Evolutionary conservation across 805 yeast genomes (phyloP), one percentile per base, ranked within the genome.

Genomic region (Starmerella davenportii): DNA sequence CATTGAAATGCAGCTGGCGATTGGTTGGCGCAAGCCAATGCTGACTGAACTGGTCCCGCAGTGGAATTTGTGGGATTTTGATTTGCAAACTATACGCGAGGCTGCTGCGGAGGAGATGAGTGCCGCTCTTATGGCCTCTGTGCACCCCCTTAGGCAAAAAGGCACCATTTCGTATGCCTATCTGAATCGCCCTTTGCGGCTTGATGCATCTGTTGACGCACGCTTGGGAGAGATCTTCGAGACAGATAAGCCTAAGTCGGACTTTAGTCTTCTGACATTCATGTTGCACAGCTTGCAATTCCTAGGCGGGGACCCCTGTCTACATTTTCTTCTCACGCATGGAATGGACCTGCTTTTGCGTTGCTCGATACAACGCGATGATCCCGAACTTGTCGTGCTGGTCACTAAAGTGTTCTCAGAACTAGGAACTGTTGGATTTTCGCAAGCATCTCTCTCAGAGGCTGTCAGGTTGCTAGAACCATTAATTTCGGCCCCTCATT

Each of bases 291-390:
- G 72, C 39, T 56, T 74, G 38, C 61, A 60, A 33, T 67, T 79
- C 1, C 66, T 77, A 1, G 64, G 66, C 32, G 71, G 76, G 1
- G 52, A 64, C 0, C 59, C 72, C 7, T 54, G 78, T 30, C 66
- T 70, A 33, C 72, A 72, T 3, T 66, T 69, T 39, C 57, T 77
- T 29, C 53, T 62, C 8, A 55, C 61, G 2, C 60, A 69, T 38
- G 64, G 84, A 21, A 56, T 81, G 1, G 93, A 94, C 21, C 74
- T 79, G 44, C 59, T 82, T 40, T 61, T 80, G 50, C 62, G 67
- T 15, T 58, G 82, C 35, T 70, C 74, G 37, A 68, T 65, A 34
- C 68, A 79, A 63, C 74, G 80, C 43, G 95, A 87, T 44, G 80
- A 80, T 13, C 79, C 92, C 47, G 80, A 78, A 36, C 48, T 62